Conservation (phyloP, 345 rosid genomes). For the Brassica carinata region DNA sequence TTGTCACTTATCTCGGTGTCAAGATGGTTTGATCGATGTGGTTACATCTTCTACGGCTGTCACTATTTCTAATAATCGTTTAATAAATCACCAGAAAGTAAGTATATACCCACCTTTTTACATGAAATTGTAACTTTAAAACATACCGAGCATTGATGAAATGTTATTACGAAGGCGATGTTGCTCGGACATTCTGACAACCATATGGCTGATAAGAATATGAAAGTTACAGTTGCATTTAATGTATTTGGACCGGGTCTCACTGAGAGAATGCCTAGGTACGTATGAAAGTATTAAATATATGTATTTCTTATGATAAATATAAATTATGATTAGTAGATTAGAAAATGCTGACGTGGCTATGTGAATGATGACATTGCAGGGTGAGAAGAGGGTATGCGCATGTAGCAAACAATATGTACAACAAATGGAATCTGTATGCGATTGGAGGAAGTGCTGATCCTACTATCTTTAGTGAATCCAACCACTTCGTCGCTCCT, state of each 20-base stretch:
- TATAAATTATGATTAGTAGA: background rate
- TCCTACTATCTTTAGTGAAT: constrained; percentile 86
- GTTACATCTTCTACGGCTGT: constrained; percentile 64
- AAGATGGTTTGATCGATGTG: constrained; percentile 80
- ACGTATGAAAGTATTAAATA: background rate
- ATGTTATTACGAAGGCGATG: constrained; percentile 49
- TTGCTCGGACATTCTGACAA: constrained; percentile 65
- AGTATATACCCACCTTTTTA: background rate
- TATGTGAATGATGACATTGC: background rate
- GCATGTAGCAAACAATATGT: constrained; percentile 83
- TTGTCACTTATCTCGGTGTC: constrained; percentile 54
- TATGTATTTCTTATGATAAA: background rate
- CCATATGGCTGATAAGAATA: constrained; percentile 54
- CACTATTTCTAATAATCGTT: constrained; percentile 73
- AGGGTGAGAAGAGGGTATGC: constrained; percentile 74
- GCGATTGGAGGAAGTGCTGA: constrained; percentile 87
- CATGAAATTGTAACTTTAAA: background rate
- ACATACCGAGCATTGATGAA: background rate
- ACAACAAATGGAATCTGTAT: constrained; percentile 80
- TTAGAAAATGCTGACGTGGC: background rate
- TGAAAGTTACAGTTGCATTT: constrained; percentile 76
- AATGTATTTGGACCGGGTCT: constrained; percentile 73
- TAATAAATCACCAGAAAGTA: constrained; percentile 69
- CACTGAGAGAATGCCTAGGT: constrained; percentile 84
- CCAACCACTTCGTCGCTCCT: constrained; percentile 73